Percentiles rank a stretch among this genome's conserved stretches.
Conservation (phyloP, 345 rosid genomes). For the Hypericum perforatum region DNA sequence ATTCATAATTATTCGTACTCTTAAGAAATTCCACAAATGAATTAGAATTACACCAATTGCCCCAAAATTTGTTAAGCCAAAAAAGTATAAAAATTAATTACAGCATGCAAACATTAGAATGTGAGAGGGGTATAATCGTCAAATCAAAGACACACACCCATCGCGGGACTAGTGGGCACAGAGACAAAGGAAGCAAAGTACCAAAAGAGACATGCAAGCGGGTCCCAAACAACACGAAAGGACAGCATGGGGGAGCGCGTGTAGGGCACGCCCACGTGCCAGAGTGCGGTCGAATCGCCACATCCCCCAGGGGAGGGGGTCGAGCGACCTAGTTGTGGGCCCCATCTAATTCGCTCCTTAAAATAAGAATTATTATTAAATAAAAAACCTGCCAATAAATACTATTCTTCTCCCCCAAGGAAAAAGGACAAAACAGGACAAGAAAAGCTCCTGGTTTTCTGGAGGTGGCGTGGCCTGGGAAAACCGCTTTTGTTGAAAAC, state of each 20-base stretch:
- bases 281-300: slow-evolving; percentile 91
- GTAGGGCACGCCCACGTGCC: slow-evolving; percentile 39
- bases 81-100: no score
- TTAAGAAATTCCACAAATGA: no score
- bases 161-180: not conserved
- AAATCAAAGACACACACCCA: not conserved
- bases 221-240: slow-evolving; percentile 14
- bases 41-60: no score
- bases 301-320: slow-evolving; percentile 25
- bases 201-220: slow-evolving; percentile 35
- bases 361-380: not conserved
- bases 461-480: slow-evolving; percentile 26
- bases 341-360: slow-evolving; percentile 18
- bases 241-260: slow-evolving; percentile 38
- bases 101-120: no score
- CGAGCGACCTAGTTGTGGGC: not conserved
- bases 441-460: slow-evolving; percentile 53
- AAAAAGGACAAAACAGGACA: not conserved
- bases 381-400: no score
- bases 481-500: slow-evolving; percentile 30
- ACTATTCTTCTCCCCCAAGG: not conserved
- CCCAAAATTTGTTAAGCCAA: no score
- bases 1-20: no score
- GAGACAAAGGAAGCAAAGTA: slow-evolving; percentile 5
- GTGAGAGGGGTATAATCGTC: not conserved